These are phyloP conservation scores for Trifolium fragiferum DNA, from an alignment of 306 rosid genomes.

Conservation along the genomic window DNA sequence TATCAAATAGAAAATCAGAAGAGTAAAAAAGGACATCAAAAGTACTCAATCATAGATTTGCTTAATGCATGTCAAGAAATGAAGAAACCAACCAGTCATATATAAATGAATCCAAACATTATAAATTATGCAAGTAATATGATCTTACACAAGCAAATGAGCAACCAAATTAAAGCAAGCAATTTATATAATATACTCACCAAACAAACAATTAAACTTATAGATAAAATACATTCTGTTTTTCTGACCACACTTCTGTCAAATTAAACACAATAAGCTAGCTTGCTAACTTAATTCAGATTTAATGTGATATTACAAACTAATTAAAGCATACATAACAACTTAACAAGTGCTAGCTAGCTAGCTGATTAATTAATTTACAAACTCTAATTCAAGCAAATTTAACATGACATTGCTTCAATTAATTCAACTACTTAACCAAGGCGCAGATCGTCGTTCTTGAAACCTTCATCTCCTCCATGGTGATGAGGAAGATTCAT, in stretches of 20 bases:
- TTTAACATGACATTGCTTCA: not conserved
- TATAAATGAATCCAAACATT: not conserved
- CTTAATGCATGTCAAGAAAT: not conserved
- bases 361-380: conserved; percentile 32
- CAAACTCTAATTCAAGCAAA: conserved; percentile 17
- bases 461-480: conserved; percentile 36
- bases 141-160: not conserved
- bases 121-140: not conserved
- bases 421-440: conserved; percentile 42
- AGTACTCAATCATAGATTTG: not conserved
- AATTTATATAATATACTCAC: conserved; percentile 23
- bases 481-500: conserved; percentile 45
- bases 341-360: conserved; percentile 19
- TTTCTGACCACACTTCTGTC: conserved; percentile 30
- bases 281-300: conserved; percentile 1
- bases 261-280: conserved; percentile 23
- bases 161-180: not conserved
- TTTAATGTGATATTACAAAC: conserved; percentile 22
- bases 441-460: conserved; percentile 56
- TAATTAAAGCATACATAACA: conserved; percentile 28
- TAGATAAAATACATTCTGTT: conserved; percentile 32
- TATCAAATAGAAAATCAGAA: too few species aligned
- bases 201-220: conserved; percentile 11
- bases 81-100: not conserved
- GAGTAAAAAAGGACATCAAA: too few species aligned